Evolutionary conservation across 2,329 filamentous ascomycete species (phyloP).

Genomic region (Gremmenia infestans): DNA sequence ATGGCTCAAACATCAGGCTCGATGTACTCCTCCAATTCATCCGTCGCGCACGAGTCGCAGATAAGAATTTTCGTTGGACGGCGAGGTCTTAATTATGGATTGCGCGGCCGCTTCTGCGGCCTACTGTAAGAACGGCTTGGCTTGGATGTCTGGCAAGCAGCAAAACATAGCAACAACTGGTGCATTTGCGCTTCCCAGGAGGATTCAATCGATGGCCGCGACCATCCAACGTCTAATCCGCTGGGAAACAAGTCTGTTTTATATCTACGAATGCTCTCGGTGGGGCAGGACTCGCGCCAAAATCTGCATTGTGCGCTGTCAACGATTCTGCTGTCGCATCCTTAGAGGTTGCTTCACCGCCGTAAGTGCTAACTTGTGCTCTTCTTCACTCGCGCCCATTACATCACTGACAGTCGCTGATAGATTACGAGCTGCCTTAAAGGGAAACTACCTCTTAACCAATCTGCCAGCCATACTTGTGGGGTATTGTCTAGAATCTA

Average conservation of each 20-base stretch:
- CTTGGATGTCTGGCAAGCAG: slow-evolving; percentile 11
- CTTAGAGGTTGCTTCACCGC: slow-evolving; percentile 2
- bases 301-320: slow-evolving; percentile 29
- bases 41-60: slow-evolving; percentile 1
- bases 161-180: slow-evolving; percentile 3
- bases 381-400: slow-evolving; percentile 6
- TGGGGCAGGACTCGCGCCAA: slow-evolving; percentile 20
- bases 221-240: slow-evolving; percentile 1
- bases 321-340: slow-evolving; percentile 18
- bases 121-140: slow-evolving; percentile 2
- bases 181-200: background rate
- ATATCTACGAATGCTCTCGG: slow-evolving; percentile 14
- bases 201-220: slow-evolving; percentile 2
- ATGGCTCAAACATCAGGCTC: slow-evolving; percentile 4
- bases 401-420: slow-evolving; percentile 17
- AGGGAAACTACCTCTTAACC: background rate
- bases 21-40: background rate
- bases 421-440: slow-evolving; percentile 9
- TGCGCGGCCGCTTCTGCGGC: slow-evolving; percentile 11
- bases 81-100: background rate
- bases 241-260: slow-evolving; percentile 12
- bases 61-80: slow-evolving; percentile 10
- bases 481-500: too few species aligned
- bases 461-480: background rate
- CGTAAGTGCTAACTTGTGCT: background rate